Percentiles rank a stretch among this genome's conserved stretches.
phyloP scores from a whole-genome alignment of 106 monocot species.

The Allium sativum region DNA sequence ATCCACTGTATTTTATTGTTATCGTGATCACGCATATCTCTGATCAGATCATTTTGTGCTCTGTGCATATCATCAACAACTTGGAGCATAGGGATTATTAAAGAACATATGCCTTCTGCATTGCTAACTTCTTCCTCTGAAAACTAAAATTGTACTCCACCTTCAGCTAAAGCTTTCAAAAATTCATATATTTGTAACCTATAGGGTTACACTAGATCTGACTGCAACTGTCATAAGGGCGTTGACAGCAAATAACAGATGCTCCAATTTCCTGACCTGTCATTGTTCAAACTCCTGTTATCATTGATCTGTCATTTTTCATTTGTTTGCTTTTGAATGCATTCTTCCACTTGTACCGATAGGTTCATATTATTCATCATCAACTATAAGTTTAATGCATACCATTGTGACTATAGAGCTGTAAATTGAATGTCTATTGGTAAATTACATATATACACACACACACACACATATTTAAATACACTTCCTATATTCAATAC shows the following conservation, averaged over 20 bases:
- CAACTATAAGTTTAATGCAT: no score
- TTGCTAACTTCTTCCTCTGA: constrained; percentile 84
- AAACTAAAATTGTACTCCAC: constrained; percentile 86
- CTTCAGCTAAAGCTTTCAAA: constrained; percentile 82
- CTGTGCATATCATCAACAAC: constrained; percentile 97
- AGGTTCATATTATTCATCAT: no score
- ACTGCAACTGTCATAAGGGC: constrained; percentile 88
- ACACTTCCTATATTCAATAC: no score
- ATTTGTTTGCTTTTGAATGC: no score
- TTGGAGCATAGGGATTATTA: constrained; percentile 78
- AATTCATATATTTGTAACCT: constrained; percentile 98
- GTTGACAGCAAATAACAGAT: constrained; percentile 78
- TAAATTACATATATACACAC: no score
- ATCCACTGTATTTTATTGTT: constrained; percentile 97
- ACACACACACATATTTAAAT: no score
- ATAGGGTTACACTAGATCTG: constrained; percentile 93
- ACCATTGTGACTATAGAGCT: no score
- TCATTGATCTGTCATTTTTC: no score
- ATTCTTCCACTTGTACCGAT: no score
- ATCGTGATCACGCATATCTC: constrained; percentile 94
- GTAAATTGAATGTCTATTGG: no score
- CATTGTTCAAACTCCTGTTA: no score
- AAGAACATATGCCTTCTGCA: constrained; percentile 91
- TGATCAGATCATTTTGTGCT: constrained; percentile 90
- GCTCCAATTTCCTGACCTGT: no score